phyloP scores from a whole-genome alignment of 495 filamentous ascomycete species.

The Penicillium silybi region DNA sequence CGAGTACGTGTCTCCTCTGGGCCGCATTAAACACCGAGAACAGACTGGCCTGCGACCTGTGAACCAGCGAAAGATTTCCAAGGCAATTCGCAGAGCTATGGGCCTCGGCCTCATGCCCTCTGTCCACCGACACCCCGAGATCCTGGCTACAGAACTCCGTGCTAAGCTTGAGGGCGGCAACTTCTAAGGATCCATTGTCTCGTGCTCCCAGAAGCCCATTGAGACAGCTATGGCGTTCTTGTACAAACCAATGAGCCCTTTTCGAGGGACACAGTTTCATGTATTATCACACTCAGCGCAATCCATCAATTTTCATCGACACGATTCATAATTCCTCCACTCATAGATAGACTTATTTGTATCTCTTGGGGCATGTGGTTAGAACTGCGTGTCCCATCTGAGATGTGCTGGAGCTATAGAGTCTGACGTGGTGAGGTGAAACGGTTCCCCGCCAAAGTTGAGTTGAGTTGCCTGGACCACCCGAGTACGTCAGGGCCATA shows the following conservation, averaged over 20 bases:
- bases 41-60: constrained; percentile 78
- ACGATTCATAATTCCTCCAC: background rate
- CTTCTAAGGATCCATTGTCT: background rate
- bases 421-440: constrained; percentile 1
- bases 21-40: constrained; percentile 70
- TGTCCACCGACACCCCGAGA: constrained; percentile 88
- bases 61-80: constrained; percentile 90
- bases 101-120: constrained; percentile 90
- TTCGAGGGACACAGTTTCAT: constrained; percentile 12
- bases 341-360: background rate
- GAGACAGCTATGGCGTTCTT: constrained; percentile 11
- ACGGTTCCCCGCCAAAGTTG: constrained; percentile 14
- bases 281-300: constrained; percentile 28
- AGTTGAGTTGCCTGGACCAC: constrained; percentile 5
- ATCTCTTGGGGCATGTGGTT: background rate
- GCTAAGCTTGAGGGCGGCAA: constrained; percentile 22
- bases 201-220: background rate
- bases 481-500: constrained; percentile 29
- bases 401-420: background rate
- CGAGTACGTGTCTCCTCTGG: constrained; percentile 80
- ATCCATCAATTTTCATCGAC: constrained; percentile 8
- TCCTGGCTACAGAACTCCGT: constrained; percentile 51
- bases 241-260: constrained; percentile 13
- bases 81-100: constrained; percentile 82
- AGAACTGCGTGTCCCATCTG: background rate